These are phyloP conservation scores for Melaleuca alternifolia DNA, from an alignment of 345 rosid genomes.

Conservation along the genomic window DNA sequence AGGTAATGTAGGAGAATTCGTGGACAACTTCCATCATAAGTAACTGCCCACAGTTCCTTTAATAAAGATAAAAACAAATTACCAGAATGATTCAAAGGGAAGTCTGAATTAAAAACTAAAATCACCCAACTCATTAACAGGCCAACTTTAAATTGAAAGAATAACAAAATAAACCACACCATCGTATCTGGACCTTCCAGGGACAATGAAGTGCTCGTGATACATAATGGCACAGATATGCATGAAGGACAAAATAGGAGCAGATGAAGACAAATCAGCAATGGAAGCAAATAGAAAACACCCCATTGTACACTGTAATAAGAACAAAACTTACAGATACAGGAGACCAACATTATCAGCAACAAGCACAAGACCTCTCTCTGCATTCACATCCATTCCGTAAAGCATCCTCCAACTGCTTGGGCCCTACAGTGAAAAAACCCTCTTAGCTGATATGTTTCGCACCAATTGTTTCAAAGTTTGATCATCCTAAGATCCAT, in stretches of 20 bases:
- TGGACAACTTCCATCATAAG: neutral
- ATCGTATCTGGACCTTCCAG: neutral
- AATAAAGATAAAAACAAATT: neutral
- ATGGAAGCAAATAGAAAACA: neutral
- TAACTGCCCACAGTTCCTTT: neutral
- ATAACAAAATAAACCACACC: neutral
- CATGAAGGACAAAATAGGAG: neutral
- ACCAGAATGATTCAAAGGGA: neutral
- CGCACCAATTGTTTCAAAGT: neutral
- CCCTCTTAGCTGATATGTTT: neutral
- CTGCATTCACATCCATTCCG: conserved; percentile 87
- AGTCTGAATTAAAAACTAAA: neutral
- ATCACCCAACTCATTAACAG: neutral
- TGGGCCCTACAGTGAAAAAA: conserved; percentile 38
- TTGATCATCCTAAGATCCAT: neutral
- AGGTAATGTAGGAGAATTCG: neutral
- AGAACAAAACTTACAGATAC: conserved; percentile 47
- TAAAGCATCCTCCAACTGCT: conserved; percentile 85
- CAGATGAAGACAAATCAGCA: neutral
- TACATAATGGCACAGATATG: neutral
- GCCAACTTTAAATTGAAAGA: neutral
- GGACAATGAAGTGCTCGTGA: neutral
- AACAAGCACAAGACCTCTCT: conserved; percentile 62
- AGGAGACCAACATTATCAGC: conserved; percentile 87
- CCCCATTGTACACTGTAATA: neutral